Percentiles rank a stretch among this genome's conserved stretches.
Evolutionary conservation across 371 early-diverging fungal species (phyloP).

Genomic region (Mucor saturninus): DNA sequence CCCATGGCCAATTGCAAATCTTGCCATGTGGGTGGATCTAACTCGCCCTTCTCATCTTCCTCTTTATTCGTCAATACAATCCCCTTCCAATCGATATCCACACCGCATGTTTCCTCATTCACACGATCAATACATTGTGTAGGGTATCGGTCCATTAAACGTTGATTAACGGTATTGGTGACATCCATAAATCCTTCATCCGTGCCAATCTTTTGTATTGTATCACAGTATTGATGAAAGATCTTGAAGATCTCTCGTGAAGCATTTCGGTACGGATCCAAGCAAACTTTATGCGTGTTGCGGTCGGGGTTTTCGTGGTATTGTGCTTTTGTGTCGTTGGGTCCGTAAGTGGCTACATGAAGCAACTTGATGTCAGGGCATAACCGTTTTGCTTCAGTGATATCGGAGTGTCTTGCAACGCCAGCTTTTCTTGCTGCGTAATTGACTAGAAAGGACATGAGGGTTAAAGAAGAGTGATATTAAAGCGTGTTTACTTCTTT

Average conservation of each 20-base stretch:
- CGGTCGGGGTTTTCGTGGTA: constrained; percentile 75
- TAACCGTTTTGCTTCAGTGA: constrained; percentile 61
- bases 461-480: not conserved
- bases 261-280: constrained; percentile 82
- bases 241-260: constrained; percentile 75
- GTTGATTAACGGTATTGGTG: constrained; percentile 67
- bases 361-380: constrained; percentile 80
- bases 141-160: constrained; percentile 54
- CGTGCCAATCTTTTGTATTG: constrained; percentile 70
- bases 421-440: constrained; percentile 64
- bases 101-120: constrained; percentile 31
- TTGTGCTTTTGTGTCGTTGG: constrained; percentile 62
- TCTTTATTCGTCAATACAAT: constrained; percentile 25
- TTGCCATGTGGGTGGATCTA: constrained; percentile 47
- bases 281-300: constrained; percentile 86
- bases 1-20: constrained; percentile 80
- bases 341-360: constrained; percentile 86
- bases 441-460: constrained; percentile 45
- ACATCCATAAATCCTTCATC: constrained; percentile 93
- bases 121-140: constrained; percentile 35
- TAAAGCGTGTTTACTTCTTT: constrained; percentile 31
- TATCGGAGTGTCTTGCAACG: constrained; percentile 49
- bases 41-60: constrained; percentile 25
- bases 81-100: constrained; percentile 45
- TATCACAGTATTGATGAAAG: constrained; percentile 56